Evolutionary conservation across 306 rosid species (phyloP).

Genomic region (Malus domestica): DNA sequence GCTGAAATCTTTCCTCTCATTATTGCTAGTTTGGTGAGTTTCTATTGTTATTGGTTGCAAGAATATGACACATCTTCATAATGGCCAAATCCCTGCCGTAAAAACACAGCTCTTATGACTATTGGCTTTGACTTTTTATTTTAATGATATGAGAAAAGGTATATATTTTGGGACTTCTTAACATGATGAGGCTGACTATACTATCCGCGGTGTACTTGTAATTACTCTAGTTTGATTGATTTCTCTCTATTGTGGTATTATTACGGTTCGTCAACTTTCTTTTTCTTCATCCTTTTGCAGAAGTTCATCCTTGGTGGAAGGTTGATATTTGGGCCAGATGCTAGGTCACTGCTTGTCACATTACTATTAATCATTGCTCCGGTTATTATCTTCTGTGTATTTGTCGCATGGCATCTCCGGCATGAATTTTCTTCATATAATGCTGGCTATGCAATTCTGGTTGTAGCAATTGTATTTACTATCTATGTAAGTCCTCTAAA

Average conservation of each 20-base stretch:
- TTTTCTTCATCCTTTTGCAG: conserved; percentile 42
- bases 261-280: not conserved
- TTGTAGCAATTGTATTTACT: conserved; percentile 60
- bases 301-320: conserved; percentile 82
- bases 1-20: not conserved
- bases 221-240: not conserved
- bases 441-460: conserved; percentile 70
- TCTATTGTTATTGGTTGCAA: not conserved
- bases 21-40: not conserved
- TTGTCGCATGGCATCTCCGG: conserved; percentile 79
- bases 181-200: not conserved
- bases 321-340: conserved; percentile 89
- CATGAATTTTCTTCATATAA: conserved; percentile 59
- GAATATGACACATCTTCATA: not conserved
- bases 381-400: conserved; percentile 59
- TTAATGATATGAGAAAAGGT: not conserved
- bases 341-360: conserved; percentile 70
- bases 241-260: not conserved
- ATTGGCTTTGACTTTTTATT: not conserved
- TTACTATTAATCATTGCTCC: conserved; percentile 68
- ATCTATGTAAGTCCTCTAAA: conserved; percentile 47
- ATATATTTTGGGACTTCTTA: not conserved
- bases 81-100: not conserved
- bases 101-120: too few species aligned
- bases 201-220: not conserved